Evolutionary conservation across 805 yeast genomes (phyloP).

Genomic region (Tetrapisispora taiwanensis): DNA sequence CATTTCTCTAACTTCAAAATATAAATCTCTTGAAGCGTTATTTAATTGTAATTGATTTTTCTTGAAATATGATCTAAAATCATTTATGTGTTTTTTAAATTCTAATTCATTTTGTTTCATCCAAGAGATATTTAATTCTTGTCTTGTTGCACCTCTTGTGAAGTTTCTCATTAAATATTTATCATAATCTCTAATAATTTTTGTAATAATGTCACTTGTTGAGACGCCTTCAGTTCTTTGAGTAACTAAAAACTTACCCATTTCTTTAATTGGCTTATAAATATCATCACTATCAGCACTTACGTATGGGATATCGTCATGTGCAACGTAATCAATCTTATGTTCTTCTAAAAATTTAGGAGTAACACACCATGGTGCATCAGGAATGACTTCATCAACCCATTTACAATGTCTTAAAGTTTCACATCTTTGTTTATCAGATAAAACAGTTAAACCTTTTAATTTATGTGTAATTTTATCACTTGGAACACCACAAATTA

Average conservation of each 20-base stretch:
- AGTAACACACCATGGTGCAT: slow-evolving; percentile 94
- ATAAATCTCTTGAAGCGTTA: slow-evolving; percentile 69
- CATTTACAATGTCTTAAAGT: slow-evolving; percentile 88
- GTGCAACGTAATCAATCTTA: slow-evolving; percentile 91
- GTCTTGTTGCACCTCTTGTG: slow-evolving; percentile 94
- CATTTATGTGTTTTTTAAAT: slow-evolving; percentile 78
- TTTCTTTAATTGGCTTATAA: slow-evolving; percentile 81
- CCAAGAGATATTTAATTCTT: slow-evolving; percentile 95
- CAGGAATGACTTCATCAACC: slow-evolving; percentile 94
- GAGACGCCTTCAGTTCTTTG: slow-evolving; percentile 96
- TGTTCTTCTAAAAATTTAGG: slow-evolving; percentile 71
- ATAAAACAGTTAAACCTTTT: slow-evolving; percentile 86
- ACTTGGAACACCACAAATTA: slow-evolving; percentile 87
- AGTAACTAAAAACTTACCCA: slow-evolving; percentile 85
- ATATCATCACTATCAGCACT: slow-evolving; percentile 85
- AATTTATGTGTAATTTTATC: slow-evolving; percentile 85
- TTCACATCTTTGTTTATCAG: slow-evolving; percentile 81
- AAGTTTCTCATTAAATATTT: slow-evolving; percentile 93
- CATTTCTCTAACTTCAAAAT: slow-evolving; percentile 74
- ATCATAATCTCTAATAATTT: slow-evolving; percentile 90
- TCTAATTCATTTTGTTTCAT: slow-evolving; percentile 93
- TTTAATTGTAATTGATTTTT: slow-evolving; percentile 59
- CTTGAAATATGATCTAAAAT: slow-evolving; percentile 78
- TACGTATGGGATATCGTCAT: slow-evolving; percentile 92
- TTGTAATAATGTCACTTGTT: slow-evolving; percentile 91